These are phyloP conservation scores for Candida pini DNA, from an alignment of 805 yeast genomes.

Conservation along the genomic window DNA sequence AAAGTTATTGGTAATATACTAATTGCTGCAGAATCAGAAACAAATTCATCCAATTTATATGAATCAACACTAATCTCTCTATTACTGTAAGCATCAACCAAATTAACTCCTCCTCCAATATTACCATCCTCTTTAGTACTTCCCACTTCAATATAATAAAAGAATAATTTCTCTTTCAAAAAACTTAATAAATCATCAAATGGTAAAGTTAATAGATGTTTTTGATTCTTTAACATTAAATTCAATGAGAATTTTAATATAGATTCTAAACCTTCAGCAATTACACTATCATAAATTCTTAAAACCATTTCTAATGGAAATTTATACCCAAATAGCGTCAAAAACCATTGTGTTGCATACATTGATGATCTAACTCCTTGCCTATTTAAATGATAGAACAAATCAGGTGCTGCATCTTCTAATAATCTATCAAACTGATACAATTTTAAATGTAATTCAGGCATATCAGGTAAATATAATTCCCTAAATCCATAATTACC, in stretches of 20 bases:
- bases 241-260: constrained; percentile 79
- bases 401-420: constrained; percentile 68
- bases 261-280: constrained; percentile 89
- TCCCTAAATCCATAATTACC: constrained; percentile 75
- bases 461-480: constrained; percentile 84
- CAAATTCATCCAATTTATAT: constrained; percentile 69
- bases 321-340: constrained; percentile 90
- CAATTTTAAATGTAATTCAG: constrained; percentile 77
- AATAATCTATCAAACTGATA: constrained; percentile 88
- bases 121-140: constrained; percentile 10
- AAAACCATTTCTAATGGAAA: constrained; percentile 87
- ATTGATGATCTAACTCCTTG: constrained; percentile 89
- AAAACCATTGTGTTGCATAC: constrained; percentile 98
- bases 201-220: constrained; percentile 48
- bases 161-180: constrained; percentile 75
- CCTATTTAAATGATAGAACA: constrained; percentile 69
- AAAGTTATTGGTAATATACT: constrained; percentile 69
- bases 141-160: constrained; percentile 47
- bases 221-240: constrained; percentile 65
- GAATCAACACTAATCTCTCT: constrained; percentile 21
- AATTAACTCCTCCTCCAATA: constrained; percentile 4
- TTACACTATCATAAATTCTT: constrained; percentile 79
- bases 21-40: constrained; percentile 70
- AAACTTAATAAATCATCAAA: constrained; percentile 76
- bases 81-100: constrained; percentile 13